phyloP scores from a whole-genome alignment of 306 rosid genomes.

The Glycine soja region DNA sequence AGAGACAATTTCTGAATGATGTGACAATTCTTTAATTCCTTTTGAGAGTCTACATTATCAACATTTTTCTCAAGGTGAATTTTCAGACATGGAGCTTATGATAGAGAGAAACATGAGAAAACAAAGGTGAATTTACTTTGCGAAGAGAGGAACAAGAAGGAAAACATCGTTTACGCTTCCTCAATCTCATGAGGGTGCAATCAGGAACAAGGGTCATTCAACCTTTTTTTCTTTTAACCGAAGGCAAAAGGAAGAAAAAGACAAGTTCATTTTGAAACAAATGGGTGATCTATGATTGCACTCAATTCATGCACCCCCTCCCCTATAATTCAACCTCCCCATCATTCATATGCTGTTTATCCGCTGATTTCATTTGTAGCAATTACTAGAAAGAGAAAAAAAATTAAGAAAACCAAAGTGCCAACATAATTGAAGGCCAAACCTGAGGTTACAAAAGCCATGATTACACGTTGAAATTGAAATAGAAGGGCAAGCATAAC shows the following conservation, averaged over 20 bases:
- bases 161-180: conserved; percentile 83
- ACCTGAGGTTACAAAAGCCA: conserved; percentile 45
- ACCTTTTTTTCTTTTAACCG: conserved; percentile 47
- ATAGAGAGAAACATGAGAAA: conserved; percentile 1
- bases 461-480: conserved; percentile 23
- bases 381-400: conserved; percentile 46
- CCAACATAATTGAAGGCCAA: conserved; percentile 31
- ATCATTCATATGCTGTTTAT: conserved; percentile 55
- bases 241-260: conserved; percentile 48
- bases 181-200: conserved; percentile 79
- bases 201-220: conserved; percentile 44
- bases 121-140: conserved; percentile 59
- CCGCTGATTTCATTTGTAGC: conserved; percentile 46
- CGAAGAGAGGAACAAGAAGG: conserved; percentile 86
- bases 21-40: conserved; percentile 11
- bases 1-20: conserved; percentile 8
- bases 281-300: conserved; percentile 67
- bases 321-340: conserved; percentile 61
- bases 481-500: conserved; percentile 32
- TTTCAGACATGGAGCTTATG: no score
- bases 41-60: conserved; percentile 34
- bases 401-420: background rate
- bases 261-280: conserved; percentile 45
- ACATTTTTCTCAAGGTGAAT: conserved; percentile 19
- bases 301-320: conserved; percentile 62